Evolutionary conservation across 257 asterid genomes (phyloP).

Genomic region (Fraxinus cuspidata): DNA sequence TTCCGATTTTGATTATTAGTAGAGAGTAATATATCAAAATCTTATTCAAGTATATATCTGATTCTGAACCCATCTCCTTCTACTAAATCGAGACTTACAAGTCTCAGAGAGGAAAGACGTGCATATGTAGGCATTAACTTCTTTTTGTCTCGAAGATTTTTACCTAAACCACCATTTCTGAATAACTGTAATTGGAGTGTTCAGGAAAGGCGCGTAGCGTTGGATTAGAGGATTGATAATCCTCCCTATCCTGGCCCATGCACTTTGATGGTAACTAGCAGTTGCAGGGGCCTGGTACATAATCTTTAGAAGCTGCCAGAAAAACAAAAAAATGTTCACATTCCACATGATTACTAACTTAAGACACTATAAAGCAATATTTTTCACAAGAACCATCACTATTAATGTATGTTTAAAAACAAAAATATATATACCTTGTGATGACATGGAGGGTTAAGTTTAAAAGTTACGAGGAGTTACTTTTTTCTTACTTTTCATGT

Average conservation of each 20-base stretch:
- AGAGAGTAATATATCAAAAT: background rate
- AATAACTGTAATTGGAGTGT: conserved; percentile 62
- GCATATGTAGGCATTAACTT: conserved; percentile 3
- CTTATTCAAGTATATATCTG: conserved; percentile 10
- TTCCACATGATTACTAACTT: background rate
- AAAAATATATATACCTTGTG: background rate
- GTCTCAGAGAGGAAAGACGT: conserved; percentile 18
- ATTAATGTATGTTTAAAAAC: background rate
- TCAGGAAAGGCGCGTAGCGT: conserved; percentile 72
- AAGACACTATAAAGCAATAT: background rate
- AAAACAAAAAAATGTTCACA: background rate
- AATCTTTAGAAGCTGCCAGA: conserved; percentile 76
- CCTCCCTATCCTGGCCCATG: conserved; percentile 79
- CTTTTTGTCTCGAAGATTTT: conserved; percentile 29
- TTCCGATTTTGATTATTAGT: background rate
- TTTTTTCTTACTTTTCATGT: background rate
- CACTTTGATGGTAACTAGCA: conserved; percentile 82
- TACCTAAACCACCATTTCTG: conserved; percentile 94
- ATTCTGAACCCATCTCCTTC: background rate
- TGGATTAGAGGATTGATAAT: conserved; percentile 60
- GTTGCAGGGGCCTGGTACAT: conserved; percentile 93
- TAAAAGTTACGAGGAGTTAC: background rate
- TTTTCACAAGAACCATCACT: background rate
- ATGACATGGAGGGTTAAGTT: background rate
- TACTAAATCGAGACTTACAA: conserved; percentile 17